Base-by-base conservation (phyloP, 441 rosid genomes). In the Gossypium aridum region DNA sequence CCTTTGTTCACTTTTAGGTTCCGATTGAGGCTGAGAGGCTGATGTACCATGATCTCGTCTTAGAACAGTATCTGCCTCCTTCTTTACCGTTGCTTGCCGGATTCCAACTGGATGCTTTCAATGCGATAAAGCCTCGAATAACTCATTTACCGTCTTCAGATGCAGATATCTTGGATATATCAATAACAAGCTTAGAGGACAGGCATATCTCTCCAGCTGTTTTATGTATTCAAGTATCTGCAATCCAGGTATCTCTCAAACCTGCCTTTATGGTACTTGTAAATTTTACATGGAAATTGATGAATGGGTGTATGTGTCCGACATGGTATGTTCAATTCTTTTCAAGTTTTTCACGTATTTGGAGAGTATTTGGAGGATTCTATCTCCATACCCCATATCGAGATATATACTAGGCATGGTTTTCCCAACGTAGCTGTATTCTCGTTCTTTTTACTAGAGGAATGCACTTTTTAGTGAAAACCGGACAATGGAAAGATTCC, bases 71-170 rank as follows among this genome's bases (percentile, higher is more conserved):
- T 83, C 77, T 90, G 63, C 89, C 92, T 78, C 94, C 98, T 51
- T 82, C 81, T 73, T 90, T 97, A 31, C 98, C 99, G 72, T 71
- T 74, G 73, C 83, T 90, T 57, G 90, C 87, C 49, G 97, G 99
- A 53, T 93, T 93, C 74, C 97, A 95, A 63, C 77, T 92, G 64
- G 99, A 96, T 39, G 93, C 96, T 22, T 92, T 96, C 75, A 77
- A 72, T 77, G 94, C 90, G 64, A 93, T 93, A 81, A 89, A 86
- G 79, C 97, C 97, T 60, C 85, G 91, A 64, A 84, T 92, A 12
- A 83, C 90, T 61, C 97, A 93, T 82, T 89, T 97, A 9, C 96
- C 98, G 31, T 85, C 90, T 81, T 88, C 97, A 37, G 87, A 83
- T 76, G 75, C 77, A 53, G 87, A 88, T 76, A 75, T 81, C 9